phyloP scores from a whole-genome alignment of 495 filamentous ascomycete species.

The Neurospora pannonica region DNA sequence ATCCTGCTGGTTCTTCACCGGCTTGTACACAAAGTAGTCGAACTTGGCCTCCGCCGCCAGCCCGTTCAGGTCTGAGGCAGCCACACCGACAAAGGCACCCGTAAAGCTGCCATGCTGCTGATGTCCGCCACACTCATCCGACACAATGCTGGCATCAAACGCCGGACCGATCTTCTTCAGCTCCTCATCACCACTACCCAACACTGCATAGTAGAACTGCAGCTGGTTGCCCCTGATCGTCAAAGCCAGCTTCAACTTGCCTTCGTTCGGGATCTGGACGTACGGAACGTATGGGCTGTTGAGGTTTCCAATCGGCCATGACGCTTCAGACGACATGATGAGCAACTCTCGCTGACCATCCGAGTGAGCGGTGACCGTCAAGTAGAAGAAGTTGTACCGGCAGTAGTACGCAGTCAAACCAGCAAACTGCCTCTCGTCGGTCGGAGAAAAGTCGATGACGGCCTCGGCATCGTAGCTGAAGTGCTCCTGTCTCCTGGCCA shows the following conservation, averaged over 20 bases:
- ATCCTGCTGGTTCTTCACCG: slow-evolving; percentile 36
- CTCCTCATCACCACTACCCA: slow-evolving; percentile 26
- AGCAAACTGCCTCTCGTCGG: slow-evolving; percentile 46
- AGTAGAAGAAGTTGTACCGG: slow-evolving; percentile 50
- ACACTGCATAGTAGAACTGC: slow-evolving; percentile 40
- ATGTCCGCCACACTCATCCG: slow-evolving; percentile 48
- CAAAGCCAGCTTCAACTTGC: slow-evolving; percentile 40
- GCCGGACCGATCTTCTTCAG: slow-evolving; percentile 41
- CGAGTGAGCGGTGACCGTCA: slow-evolving; percentile 43
- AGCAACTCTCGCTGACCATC: slow-evolving; percentile 45
- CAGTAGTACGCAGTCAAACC: slow-evolving; percentile 50
- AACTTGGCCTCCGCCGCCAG: slow-evolving; percentile 35
- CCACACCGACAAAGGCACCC: slow-evolving; percentile 46
- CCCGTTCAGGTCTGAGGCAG: slow-evolving; percentile 45
- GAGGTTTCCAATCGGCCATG: slow-evolving; percentile 40
- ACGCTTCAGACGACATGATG: slow-evolving; percentile 40
- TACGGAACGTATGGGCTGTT: slow-evolving; percentile 21
- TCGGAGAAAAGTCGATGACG: slow-evolving; percentile 38
- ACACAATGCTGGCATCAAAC: slow-evolving; percentile 43
- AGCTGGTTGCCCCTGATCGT: slow-evolving; percentile 36
- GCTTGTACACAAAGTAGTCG: slow-evolving; percentile 43
- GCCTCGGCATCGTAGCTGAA: slow-evolving; percentile 51
- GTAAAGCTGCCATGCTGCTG: slow-evolving; percentile 48
- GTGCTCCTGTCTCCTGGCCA: slow-evolving; percentile 44
- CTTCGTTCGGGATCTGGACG: slow-evolving; percentile 37